Conservation (phyloP, 257 asterid genomes). For the Ocimum tenuiflorum region DNA sequence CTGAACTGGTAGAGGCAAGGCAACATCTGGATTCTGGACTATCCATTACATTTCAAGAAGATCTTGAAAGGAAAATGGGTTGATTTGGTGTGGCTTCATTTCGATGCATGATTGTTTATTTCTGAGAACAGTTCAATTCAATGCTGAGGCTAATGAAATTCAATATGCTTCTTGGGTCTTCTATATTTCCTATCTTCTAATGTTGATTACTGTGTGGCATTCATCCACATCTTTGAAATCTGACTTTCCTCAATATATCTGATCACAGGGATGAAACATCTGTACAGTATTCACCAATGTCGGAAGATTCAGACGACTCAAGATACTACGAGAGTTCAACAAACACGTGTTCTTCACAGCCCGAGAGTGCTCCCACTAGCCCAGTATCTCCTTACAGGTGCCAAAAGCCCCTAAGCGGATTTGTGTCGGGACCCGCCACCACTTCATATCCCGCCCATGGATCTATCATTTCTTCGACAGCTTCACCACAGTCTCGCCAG, state of each 20-base stretch:
- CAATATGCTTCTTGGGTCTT: neutral
- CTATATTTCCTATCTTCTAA: neutral
- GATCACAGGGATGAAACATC: conserved; percentile 74
- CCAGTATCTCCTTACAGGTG: conserved; percentile 86
- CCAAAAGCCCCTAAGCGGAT: conserved; percentile 51
- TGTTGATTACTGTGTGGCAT: neutral
- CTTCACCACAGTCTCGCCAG: conserved; percentile 63
- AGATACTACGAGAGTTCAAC: conserved; percentile 55
- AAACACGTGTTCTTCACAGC: conserved; percentile 56
- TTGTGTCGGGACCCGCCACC: conserved; percentile 36
- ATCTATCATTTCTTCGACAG: conserved; percentile 28
- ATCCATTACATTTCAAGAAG: no score
- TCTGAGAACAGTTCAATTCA: neutral
- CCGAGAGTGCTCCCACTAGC: conserved; percentile 77
- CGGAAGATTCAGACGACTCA: conserved; percentile 89
- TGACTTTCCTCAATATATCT: conserved; percentile 1
- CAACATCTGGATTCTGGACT: neutral
- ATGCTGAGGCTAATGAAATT: neutral
- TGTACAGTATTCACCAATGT: conserved; percentile 85
- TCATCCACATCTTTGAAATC: neutral
- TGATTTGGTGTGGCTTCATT: neutral
- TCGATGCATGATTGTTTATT: neutral
- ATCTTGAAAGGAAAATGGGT: neutral
- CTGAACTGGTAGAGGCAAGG: neutral
- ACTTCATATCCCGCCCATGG: conserved; percentile 40